A percentile compares a stretch with the other conserved stretches of the same genome.
Conservation (phyloP, 2,329 filamentous ascomycete genomes). For the Sporothrix pseudoabietina region DNA sequence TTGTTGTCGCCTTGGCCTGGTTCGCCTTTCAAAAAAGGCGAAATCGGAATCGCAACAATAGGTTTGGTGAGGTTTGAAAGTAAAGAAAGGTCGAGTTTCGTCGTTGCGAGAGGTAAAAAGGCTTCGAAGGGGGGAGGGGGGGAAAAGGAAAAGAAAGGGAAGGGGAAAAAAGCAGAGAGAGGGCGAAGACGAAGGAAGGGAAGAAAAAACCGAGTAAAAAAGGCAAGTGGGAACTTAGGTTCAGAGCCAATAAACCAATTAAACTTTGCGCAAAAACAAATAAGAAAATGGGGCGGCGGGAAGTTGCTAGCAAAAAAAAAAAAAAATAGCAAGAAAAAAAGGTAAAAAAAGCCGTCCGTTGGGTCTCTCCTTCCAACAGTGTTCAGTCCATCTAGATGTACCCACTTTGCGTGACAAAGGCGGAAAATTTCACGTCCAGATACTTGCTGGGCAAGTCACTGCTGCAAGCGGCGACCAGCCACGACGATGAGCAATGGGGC, state of each 20-base stretch:
- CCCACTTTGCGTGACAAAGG: conserved; percentile 23
- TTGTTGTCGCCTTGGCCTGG: conserved; percentile 57
- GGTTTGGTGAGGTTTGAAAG: conserved; percentile 21
- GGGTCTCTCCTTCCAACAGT: not conserved
- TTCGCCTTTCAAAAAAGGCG: conserved; percentile 57
- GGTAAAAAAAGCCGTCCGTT: not conserved
- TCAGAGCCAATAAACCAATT: conserved; percentile 20
- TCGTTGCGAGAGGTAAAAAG: conserved; percentile 10
- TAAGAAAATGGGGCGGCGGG: not conserved
- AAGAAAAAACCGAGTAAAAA: conserved; percentile 30
- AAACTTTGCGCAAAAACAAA: conserved; percentile 12
- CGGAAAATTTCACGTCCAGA: conserved; percentile 17
- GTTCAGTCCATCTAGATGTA: conserved; percentile 12
- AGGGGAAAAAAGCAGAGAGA: conserved; percentile 31
- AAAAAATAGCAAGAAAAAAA: conserved; percentile 31
- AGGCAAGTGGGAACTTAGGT: conserved; percentile 22
- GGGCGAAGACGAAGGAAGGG: conserved; percentile 32
- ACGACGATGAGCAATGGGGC: conserved; percentile 3
- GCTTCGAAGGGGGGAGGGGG: not conserved
- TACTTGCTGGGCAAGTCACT: conserved; percentile 14
- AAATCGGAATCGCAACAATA: conserved; percentile 39
- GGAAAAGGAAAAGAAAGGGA: conserved; percentile 29
- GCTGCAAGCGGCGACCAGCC: conserved; percentile 1
- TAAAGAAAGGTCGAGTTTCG: not conserved
- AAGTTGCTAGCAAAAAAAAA: conserved; percentile 20